These are phyloP conservation scores for Lonicera japonica DNA, from an alignment of 129 eudicot species.

Conservation along the genomic window DNA sequence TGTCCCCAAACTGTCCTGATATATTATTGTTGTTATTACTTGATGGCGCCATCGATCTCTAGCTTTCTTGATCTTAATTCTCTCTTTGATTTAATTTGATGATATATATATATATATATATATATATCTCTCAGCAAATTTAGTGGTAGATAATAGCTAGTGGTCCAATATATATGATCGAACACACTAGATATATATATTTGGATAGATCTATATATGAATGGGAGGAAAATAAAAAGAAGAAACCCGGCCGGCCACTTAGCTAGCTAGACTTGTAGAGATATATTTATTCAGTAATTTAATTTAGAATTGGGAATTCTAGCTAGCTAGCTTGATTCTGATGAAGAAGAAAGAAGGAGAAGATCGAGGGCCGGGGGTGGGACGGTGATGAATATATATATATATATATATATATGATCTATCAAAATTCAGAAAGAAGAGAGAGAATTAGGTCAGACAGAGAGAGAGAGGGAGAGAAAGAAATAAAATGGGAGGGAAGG, in stretches of 20 bases:
- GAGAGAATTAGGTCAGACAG: slow-evolving; percentile 4
- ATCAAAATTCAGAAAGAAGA: slow-evolving; percentile 27
- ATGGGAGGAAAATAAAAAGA: too few species aligned
- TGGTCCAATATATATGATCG: too few species aligned
- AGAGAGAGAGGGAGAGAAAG: slow-evolving; percentile 25
- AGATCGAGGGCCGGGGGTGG: too few species aligned
- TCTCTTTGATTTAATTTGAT: not conserved
- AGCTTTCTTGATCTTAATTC: too few species aligned
- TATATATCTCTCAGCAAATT: not conserved
- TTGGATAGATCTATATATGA: too few species aligned
- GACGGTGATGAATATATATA: slow-evolving; percentile 39
- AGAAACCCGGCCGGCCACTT: too few species aligned
- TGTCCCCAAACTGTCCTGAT: slow-evolving; percentile 82
- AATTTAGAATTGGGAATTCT: slow-evolving; percentile 8
- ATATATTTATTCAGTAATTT: slow-evolving; percentile 8
- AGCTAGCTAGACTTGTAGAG: not conserved
- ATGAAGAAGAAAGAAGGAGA: not conserved
- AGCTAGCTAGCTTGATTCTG: slow-evolving; percentile 6
- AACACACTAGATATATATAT: too few species aligned
- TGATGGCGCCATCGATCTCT: slow-evolving; percentile 29
- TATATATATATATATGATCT: too few species aligned
- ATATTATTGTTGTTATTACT: slow-evolving; percentile 5
- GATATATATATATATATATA: not conserved
- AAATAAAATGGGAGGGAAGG: slow-evolving; percentile 18
- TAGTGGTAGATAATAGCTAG: not conserved